These are phyloP conservation scores for Solanum rostratum DNA, from an alignment of 257 asterid species.

Conservation along the genomic window DNA sequence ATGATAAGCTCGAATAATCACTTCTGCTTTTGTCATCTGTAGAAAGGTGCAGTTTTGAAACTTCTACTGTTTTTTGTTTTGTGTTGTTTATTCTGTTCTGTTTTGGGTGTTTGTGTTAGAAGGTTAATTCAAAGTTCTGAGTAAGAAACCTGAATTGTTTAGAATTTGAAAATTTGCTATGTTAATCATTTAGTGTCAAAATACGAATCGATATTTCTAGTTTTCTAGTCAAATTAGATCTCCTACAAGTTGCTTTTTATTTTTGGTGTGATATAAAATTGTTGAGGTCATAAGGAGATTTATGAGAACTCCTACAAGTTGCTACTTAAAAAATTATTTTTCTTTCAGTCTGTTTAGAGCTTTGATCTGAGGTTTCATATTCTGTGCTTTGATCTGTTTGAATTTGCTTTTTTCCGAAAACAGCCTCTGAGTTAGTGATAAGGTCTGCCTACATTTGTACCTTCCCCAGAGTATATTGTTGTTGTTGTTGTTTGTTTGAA, in stretches of 20 bases:
- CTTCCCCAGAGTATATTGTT: not conserved
- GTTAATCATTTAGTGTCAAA: not conserved
- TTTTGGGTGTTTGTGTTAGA: not conserved
- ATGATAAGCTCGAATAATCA: no score
- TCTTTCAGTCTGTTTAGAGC: not conserved
- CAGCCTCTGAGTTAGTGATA: not conserved
- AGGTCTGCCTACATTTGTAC: not conserved
- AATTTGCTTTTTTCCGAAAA: not conserved
- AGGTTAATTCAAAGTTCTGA: not conserved
- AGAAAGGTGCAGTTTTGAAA: conserved; percentile 5
- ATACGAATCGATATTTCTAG: not conserved
- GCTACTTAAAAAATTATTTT: not conserved
- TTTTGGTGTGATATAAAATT: not conserved
- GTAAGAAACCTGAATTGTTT: not conserved
- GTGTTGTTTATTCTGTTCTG: not conserved
- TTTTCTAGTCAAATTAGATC: not conserved
- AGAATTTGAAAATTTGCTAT: not conserved
- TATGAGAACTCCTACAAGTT: not conserved
- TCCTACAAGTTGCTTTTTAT: not conserved
- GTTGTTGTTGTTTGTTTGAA: not conserved
- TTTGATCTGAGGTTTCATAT: not conserved
- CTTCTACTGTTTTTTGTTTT: no score
- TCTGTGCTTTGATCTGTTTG: not conserved
- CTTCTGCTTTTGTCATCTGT: not conserved
- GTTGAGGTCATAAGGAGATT: not conserved